Conservation (phyloP, 2,329 filamentous ascomycete species). For the Clonostachys byssicola region DNA sequence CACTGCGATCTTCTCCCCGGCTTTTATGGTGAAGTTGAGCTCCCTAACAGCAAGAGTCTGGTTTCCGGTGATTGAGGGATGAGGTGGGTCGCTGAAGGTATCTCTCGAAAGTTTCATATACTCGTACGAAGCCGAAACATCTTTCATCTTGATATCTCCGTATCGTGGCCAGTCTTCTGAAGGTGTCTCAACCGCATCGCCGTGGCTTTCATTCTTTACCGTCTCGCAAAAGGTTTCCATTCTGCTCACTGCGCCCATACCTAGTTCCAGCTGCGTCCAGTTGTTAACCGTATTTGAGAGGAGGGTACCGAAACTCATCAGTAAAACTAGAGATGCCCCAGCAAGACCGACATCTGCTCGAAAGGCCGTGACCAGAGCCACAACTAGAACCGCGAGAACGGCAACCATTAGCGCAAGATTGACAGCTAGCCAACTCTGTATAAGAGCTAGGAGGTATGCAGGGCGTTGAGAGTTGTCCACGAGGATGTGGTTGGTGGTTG, state of each 20-base stretch:
- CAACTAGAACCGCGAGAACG: conserved; percentile 37
- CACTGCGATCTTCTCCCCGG: conserved; percentile 26
- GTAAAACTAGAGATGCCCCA: conserved; percentile 26
- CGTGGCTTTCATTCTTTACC: conserved; percentile 9
- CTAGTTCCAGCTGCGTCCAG: conserved; percentile 24
- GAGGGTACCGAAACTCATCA: conserved; percentile 25
- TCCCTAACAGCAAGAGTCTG: not conserved
- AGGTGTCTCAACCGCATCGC: conserved; percentile 7
- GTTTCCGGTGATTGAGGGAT: too few relatives aligned
- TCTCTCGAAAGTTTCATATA: not conserved
- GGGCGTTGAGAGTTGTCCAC: conserved; percentile 50
- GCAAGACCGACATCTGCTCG: conserved; percentile 23
- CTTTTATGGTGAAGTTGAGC: conserved; percentile 17
- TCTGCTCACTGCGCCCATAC: conserved; percentile 16
- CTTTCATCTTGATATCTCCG: conserved; percentile 19
- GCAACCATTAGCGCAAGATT: conserved; percentile 43
- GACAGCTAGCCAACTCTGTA: conserved; percentile 53
- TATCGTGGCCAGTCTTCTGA: conserved; percentile 19
- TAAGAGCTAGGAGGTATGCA: conserved; percentile 49
- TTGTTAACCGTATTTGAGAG: conserved; percentile 14
- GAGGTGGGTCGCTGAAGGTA: too few relatives aligned
- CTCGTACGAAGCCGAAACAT: conserved; percentile 25
- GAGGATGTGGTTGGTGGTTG: conserved; percentile 35
- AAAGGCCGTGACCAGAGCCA: conserved; percentile 36
- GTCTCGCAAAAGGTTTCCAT: conserved; percentile 17